Evolutionary conservation across 1,284 basidiomycete genomes (phyloP).

Genomic region (Sparassis latifolia): DNA sequence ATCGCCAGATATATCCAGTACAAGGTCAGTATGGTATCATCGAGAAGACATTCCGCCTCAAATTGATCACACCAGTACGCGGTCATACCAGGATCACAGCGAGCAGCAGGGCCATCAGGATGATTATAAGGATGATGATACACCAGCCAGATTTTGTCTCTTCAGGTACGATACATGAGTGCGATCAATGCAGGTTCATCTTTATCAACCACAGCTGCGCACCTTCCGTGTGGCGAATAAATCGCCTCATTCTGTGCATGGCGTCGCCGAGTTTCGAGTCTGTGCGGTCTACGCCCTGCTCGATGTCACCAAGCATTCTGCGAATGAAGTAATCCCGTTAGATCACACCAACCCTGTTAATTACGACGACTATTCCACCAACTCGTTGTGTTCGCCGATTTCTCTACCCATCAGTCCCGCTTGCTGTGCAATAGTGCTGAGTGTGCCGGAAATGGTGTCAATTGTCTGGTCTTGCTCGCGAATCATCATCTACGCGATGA

Average conservation of each 20-base stretch:
- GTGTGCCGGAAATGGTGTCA: constrained; percentile 77
- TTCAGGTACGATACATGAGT: constrained; percentile 18
- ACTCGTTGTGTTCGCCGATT: constrained; percentile 86
- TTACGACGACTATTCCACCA: constrained; percentile 18
- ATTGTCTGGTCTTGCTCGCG: constrained; percentile 83
- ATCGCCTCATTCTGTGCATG: constrained; percentile 70
- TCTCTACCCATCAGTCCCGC: constrained; percentile 89
- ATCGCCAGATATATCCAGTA: neutral
- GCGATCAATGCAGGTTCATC: neutral
- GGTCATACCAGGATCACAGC: constrained; percentile 50
- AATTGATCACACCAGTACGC: constrained; percentile 5
- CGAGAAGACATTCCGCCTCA: constrained; percentile 4
- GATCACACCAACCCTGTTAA: too few relatives aligned
- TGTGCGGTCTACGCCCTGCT: constrained; percentile 67
- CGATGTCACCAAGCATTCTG: constrained; percentile 82
- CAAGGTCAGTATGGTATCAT: constrained; percentile 5
- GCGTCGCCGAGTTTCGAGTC: constrained; percentile 66
- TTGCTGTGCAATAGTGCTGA: constrained; percentile 77
- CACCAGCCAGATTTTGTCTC: constrained; percentile 72
- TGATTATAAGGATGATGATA: constrained; percentile 52
- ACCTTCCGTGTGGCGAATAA: constrained; percentile 82
- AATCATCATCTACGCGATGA: constrained; percentile 61
- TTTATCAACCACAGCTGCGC: constrained; percentile 8
- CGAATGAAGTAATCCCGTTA: neutral
- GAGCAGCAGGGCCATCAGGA: constrained; percentile 48